Percentiles rank a stretch among this genome's conserved stretches.
phyloP scores from a whole-genome alignment of 2,329 filamentous ascomycete species.

The Knoxdaviesia proteae region DNA sequence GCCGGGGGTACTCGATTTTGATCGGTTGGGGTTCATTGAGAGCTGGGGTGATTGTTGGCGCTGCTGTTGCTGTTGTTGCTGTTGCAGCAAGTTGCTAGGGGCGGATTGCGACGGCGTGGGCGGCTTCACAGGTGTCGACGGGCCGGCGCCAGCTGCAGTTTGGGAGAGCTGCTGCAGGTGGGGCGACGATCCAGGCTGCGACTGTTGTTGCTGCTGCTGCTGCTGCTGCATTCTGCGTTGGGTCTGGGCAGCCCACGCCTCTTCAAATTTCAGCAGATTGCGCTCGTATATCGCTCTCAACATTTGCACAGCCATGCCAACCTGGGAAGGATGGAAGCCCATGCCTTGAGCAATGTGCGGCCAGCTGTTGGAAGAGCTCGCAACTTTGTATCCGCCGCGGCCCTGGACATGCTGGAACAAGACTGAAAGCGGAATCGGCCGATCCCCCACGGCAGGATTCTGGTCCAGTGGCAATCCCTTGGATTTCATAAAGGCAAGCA shows the following conservation, averaged over 20 bases:
- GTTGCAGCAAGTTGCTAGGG: slow-evolving; percentile 7
- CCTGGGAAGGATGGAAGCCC: slow-evolving; percentile 38
- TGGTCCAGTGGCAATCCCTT: slow-evolving; percentile 54
- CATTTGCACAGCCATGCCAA: slow-evolving; percentile 46
- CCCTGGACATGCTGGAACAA: slow-evolving; percentile 56
- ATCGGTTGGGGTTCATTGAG: slow-evolving; percentile 5
- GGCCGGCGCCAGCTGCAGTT: slow-evolving; percentile 13
- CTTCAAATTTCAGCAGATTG: slow-evolving; percentile 60
- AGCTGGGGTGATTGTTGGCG: neutral
- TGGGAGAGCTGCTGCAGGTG: slow-evolving; percentile 15
- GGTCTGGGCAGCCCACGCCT: slow-evolving; percentile 37
- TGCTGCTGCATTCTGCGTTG: slow-evolving; percentile 31
- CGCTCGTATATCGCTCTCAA: slow-evolving; percentile 55
- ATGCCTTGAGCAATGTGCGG: slow-evolving; percentile 44
- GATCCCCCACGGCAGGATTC: slow-evolving; percentile 52
- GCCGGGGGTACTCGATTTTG: neutral
- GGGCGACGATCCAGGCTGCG: slow-evolving; percentile 14
- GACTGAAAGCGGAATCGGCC: slow-evolving; percentile 51
- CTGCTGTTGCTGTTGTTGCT: slow-evolving; percentile 4
- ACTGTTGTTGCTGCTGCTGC: slow-evolving; percentile 16
- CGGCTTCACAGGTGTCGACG: too few species aligned
- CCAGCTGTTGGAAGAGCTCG: slow-evolving; percentile 55
- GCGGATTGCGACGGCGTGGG: slow-evolving; percentile 1
- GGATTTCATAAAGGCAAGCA: slow-evolving; percentile 58
- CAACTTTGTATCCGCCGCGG: slow-evolving; percentile 59